Percentiles rank a stretch among this genome's conserved stretches.
Conservation (phyloP, 148 eudicot genomes). For the Vaccinium corymbosum region DNA sequence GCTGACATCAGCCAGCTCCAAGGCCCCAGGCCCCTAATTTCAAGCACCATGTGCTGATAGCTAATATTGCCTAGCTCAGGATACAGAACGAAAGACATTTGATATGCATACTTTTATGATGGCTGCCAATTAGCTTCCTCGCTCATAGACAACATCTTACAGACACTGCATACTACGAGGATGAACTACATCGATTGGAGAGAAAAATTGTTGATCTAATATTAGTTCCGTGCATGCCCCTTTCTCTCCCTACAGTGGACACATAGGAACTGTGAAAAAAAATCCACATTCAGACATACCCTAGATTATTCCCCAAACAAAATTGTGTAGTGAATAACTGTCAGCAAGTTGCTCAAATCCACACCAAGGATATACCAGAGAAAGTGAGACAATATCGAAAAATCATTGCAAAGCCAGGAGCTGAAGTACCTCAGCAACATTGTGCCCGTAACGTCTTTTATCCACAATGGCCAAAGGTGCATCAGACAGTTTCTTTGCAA, state of each 20-base stretch:
- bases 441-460: slow-evolving; percentile 95
- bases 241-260: not conserved
- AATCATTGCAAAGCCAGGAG: not conserved
- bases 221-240: not conserved
- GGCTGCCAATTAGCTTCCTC: not conserved
- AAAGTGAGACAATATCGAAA: not conserved
- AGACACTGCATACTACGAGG: not conserved
- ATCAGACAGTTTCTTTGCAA: slow-evolving; percentile 92
- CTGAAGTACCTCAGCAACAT: slow-evolving; percentile 74
- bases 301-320: not conserved
- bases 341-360: not conserved
- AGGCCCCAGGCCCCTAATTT: not conserved
- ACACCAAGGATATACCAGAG: not conserved
- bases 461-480: slow-evolving; percentile 97
- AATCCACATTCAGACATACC: not conserved
- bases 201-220: not conserved
- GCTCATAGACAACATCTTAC: not conserved
- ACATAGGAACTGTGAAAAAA: no score
- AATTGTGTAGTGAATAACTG: not conserved
- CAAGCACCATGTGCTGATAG: not conserved
- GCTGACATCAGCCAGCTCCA: not conserved
- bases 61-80: not conserved
- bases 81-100: not conserved
- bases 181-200: not conserved
- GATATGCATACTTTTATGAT: not conserved